These are phyloP conservation scores for Tubosaeta sp. DNA, from an alignment of 768 basidiomycete species.

Conservation along the genomic window DNA sequence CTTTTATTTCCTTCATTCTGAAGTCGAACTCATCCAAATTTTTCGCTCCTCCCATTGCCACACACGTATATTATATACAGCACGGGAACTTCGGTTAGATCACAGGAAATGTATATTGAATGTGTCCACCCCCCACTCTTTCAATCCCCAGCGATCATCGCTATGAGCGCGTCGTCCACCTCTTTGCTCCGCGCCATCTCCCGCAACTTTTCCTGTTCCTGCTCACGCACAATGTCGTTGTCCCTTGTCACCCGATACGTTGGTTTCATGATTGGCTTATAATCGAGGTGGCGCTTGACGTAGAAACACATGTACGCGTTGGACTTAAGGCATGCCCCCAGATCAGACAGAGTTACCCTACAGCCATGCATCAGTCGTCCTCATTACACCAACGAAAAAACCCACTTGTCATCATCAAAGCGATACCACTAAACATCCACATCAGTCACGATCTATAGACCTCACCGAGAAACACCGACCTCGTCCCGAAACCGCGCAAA, in stretches of 20 bases:
- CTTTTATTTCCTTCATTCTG: neutral
- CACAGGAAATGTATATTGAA: neutral
- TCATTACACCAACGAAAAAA: neutral
- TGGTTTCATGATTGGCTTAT: conserved; percentile 66
- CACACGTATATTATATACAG: conserved; percentile 1
- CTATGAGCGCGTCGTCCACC: conserved; percentile 63
- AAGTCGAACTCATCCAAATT: conserved; percentile 8
- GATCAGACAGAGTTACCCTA: conserved; percentile 69
- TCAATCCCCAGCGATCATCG: conserved; percentile 33
- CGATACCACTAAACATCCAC: conserved; percentile 69
- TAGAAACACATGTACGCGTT: conserved; percentile 95
- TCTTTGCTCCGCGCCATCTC: conserved; percentile 53
- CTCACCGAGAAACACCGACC: conserved; percentile 40
- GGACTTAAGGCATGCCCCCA: conserved; percentile 65
- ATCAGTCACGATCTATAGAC: neutral
- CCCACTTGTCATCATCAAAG: conserved; percentile 91
- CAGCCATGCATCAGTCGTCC: neutral
- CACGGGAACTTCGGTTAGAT: neutral
- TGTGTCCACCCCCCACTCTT: neutral
- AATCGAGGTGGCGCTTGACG: conserved; percentile 84
- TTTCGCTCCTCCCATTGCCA: conserved; percentile 1
- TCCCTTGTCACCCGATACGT: conserved; percentile 65
- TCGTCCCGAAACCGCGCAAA: conserved; percentile 83
- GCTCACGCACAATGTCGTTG: conserved; percentile 60
- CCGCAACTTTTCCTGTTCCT: conserved; percentile 49